Conservation (phyloP, 108 stramenopile species). For the Cyclotella baltica region DNA sequence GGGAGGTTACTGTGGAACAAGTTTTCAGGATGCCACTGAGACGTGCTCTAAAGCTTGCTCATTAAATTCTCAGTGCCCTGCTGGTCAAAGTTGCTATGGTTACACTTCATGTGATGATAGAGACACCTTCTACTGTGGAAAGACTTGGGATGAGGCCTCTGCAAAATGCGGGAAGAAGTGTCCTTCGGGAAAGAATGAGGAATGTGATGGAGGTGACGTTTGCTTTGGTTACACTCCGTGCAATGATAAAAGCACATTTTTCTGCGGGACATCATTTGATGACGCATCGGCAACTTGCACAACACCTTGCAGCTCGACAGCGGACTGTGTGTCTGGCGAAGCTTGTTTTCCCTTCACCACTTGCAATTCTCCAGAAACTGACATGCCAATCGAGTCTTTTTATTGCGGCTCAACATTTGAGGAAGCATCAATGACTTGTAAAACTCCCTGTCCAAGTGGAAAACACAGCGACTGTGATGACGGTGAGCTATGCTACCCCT, state of each 20-base stretch:
- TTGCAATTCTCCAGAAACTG: constrained; percentile 43
- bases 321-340: constrained; percentile 45
- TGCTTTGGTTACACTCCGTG: constrained; percentile 50
- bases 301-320: constrained; percentile 18
- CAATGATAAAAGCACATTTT: constrained; percentile 33
- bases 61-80: constrained; percentile 73
- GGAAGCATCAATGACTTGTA: constrained; percentile 53
- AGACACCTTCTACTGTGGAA: constrained; percentile 52
- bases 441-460: constrained; percentile 43
- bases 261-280: constrained; percentile 28
- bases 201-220: constrained; percentile 43
- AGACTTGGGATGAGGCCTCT: constrained; percentile 53
- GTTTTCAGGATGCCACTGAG: constrained; percentile 81
- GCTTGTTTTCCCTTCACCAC: constrained; percentile 55
- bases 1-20: constrained; percentile 70
- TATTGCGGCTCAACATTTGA: constrained; percentile 52
- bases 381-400: constrained; percentile 59
- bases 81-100: constrained; percentile 81
- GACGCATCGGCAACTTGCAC: constrained; percentile 21
- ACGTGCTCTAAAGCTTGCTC: constrained; percentile 74
- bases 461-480: constrained; percentile 49
- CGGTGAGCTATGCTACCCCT: constrained; percentile 44
- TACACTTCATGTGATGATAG: constrained; percentile 77
- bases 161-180: constrained; percentile 44
- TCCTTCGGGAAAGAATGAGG: constrained; percentile 41